A percentile compares a stretch with the other conserved stretches of the same genome.
phyloP scores from a whole-genome alignment of 306 rosid genomes.

The Carpinus viminea region DNA sequence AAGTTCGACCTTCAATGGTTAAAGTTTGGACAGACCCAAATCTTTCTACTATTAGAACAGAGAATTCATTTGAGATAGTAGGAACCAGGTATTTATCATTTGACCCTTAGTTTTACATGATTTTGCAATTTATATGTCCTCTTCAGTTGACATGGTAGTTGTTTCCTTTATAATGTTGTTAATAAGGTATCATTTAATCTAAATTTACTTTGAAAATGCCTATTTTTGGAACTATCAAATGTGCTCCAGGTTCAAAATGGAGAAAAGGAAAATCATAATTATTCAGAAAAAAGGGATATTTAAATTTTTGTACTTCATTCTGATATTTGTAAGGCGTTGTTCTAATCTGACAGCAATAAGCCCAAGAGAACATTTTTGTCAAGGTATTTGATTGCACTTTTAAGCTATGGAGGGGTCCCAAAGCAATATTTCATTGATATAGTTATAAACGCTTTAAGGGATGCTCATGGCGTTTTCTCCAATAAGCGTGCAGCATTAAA shows the following conservation, averaged over 20 bases:
- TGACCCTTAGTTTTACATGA: background rate
- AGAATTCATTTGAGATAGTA: slow-evolving; percentile 67
- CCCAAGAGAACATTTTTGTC: slow-evolving; percentile 57
- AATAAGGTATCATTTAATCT: background rate
- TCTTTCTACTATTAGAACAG: slow-evolving; percentile 30
- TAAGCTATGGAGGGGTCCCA: slow-evolving; percentile 84
- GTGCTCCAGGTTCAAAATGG: background rate
- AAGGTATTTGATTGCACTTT: slow-evolving; percentile 56
- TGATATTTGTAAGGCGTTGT: background rate
- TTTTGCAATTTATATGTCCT: background rate
- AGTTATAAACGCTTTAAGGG: slow-evolving; percentile 48
- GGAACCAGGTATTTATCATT: slow-evolving; percentile 58
- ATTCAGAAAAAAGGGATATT: background rate
- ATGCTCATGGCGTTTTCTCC: slow-evolving; percentile 38
- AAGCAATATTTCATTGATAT: slow-evolving; percentile 56
- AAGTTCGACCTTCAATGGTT: slow-evolving; percentile 68
- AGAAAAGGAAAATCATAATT: background rate
- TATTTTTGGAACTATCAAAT: background rate
- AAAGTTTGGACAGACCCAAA: slow-evolving; percentile 50
- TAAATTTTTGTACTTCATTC: background rate
- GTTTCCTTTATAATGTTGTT: background rate
- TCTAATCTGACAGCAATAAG: slow-evolving; percentile 50
- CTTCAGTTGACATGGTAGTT: background rate
- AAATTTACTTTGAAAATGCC: background rate
- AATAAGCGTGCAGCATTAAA: slow-evolving; percentile 60